Percentiles rank a stretch among this genome's conserved stretches.
These are phyloP conservation scores for Syzygium oleosum DNA, from an alignment of 345 rosid species.

Conservation along the genomic window DNA sequence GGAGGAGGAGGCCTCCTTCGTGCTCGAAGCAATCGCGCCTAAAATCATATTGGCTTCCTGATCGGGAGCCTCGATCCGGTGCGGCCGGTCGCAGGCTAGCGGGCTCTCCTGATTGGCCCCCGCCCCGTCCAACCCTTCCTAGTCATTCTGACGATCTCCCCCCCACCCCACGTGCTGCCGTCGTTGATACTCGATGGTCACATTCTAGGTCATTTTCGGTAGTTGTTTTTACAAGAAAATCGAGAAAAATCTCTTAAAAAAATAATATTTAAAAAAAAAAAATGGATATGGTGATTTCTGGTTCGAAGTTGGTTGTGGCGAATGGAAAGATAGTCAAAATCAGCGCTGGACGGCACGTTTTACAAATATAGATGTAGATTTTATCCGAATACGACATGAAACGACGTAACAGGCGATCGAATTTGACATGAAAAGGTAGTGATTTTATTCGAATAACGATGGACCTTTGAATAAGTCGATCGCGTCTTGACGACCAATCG, in stretches of 20 bases:
- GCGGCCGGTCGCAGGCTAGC: not conserved
- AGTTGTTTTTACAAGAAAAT: not conserved
- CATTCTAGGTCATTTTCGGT: not conserved
- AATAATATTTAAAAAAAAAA: not conserved
- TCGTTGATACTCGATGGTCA: not conserved
- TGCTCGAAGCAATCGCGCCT: conserved; percentile 6
- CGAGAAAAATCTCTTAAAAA: rapidly evolving
- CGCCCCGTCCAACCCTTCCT: no score
- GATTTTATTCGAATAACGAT: no score
- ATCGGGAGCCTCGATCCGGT: not conserved
- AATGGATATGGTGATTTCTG: not conserved
- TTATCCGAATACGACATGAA: rapidly evolving
- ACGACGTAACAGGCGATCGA: rapidly evolving
- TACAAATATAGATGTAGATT: not conserved
- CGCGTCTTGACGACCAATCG: rapidly evolving
- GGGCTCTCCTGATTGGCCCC: not conserved
- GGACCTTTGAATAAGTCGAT: not conserved
- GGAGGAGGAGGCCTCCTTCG: not conserved
- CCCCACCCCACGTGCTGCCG: not conserved
- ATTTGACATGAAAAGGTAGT: no score
- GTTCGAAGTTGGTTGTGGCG: not conserved
- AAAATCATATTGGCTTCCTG: not conserved
- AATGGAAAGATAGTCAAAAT: not conserved
- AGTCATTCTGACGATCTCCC: not conserved
- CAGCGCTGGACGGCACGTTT: rapidly evolving